Evolutionary conservation across 2,329 filamentous ascomycete species (phyloP), one percentile per base, ranked within the genome.

Genomic region (Penicillium sp.): DNA sequence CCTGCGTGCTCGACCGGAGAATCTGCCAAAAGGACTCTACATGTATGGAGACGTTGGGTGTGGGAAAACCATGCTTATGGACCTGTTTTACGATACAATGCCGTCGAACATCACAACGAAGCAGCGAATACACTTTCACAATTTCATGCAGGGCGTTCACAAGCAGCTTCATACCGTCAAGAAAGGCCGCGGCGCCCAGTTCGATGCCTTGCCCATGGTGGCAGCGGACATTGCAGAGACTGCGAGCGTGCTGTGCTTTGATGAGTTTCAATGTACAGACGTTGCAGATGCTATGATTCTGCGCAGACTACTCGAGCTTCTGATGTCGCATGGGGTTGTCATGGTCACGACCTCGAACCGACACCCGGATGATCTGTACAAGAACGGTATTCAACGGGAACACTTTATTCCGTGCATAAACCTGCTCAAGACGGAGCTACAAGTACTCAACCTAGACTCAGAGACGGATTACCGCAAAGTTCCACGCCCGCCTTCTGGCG

Each of bases 31-130:
- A 63, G 94, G 94, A 0, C 76, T 99, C 30, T 99, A 99, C 73
- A 88, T 99, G 72, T 97, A 90, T 67, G 94, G 94, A 58, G 94
- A 99, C 71, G 94, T 99, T 2, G 94, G 94, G 42, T 95, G 91
- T 66, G 94, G 94, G 60, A 99, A 99, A 81, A 99, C 94, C 2
- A 99, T 99, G 94, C 80, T 99, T 69, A 99, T 99, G 94, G 93
- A 99, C 70, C 79, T 99, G 50, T 97, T 97, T 73, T 96, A 92
- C 77, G 92, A 97, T 62, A 97, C 93, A 0, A 78, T 97, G 21
- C 94, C 94, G 0, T 71, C 78, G 16, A 87, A 88, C 59, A 91
- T 97, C 62, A 82, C 80, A 57, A 84, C 85, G 30, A 97, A 96
- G 77, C 95, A 88, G 47, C 83, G 94, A 48, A 97, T 99, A 67